Percentiles rank a stretch among this genome's conserved stretches.
Conservation (phyloP, 257 asterid species). For the Forsythia viridissima region DNA sequence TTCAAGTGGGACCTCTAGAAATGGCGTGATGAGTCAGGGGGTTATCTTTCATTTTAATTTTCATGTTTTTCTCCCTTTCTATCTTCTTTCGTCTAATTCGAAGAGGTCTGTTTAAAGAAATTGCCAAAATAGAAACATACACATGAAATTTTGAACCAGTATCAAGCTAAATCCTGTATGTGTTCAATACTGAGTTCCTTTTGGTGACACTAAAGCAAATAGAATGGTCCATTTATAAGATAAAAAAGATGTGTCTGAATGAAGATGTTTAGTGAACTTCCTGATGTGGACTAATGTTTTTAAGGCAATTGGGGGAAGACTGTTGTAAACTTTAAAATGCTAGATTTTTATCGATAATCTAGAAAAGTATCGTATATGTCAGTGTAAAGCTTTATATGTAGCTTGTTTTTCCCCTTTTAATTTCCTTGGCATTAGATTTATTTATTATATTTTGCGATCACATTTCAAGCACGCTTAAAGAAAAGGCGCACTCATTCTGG, state of each 20-base stretch:
- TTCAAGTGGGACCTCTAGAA: background rate
- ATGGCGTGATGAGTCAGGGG: background rate
- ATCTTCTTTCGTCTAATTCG: background rate
- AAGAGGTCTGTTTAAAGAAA: background rate
- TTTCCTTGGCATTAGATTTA: background rate
- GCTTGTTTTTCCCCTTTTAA: slow-evolving; percentile 6
- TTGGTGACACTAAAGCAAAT: background rate
- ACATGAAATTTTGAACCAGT: background rate
- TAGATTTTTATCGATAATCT: background rate
- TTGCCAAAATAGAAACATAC: background rate
- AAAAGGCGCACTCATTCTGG: slow-evolving; percentile 1
- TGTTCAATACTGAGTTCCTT: background rate
- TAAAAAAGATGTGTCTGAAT: background rate
- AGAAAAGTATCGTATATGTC: background rate
- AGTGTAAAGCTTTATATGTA: background rate
- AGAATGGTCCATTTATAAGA: background rate
- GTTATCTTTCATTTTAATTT: background rate
- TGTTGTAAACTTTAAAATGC: background rate
- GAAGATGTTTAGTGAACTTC: slow-evolving; percentile 1
- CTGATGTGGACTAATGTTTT: background rate
- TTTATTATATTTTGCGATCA: background rate
- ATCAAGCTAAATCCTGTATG: background rate
- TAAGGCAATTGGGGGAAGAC: background rate
- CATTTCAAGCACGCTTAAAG: background rate
- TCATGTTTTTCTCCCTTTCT: background rate